phyloP scores from a whole-genome alignment of 202 grass and related monocot species.

The Carex arenaria region DNA sequence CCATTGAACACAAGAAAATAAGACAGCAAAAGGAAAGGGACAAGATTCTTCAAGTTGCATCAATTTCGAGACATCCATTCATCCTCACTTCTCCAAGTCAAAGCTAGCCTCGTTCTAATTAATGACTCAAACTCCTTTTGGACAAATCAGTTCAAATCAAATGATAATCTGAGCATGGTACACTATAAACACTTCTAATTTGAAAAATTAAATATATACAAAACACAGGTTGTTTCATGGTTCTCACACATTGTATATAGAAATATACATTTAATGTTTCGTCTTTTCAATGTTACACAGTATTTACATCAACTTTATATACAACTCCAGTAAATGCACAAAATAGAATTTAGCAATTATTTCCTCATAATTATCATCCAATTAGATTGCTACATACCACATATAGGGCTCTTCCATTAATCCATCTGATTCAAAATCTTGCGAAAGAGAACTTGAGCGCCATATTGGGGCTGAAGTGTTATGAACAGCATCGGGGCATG shows the following conservation, averaged over 20 bases:
- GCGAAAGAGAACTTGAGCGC: slow-evolving; percentile 51
- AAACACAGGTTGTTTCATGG: neutral
- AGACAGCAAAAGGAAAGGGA: too few species aligned
- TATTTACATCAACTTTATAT: neutral
- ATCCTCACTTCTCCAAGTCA: neutral
- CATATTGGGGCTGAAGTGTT: slow-evolving; percentile 71
- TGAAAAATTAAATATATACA: too few species aligned
- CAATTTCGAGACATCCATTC: too few species aligned
- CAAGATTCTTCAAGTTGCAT: too few species aligned
- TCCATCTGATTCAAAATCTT: slow-evolving; percentile 44
- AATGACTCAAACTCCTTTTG: too few species aligned
- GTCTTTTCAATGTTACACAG: neutral
- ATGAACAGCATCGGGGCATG: slow-evolving; percentile 60
- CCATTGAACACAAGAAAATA: too few species aligned
- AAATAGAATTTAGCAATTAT: neutral
- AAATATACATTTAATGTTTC: neutral
- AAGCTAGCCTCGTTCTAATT: too few species aligned
- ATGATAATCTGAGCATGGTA: neutral
- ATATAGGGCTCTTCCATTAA: neutral
- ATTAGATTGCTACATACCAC: too few species aligned
- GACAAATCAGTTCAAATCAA: neutral
- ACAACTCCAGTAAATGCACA: neutral
- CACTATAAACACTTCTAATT: neutral
- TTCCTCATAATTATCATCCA: neutral
- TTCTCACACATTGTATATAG: neutral